Evolutionary conservation across 176 grass and related monocot species (phyloP), one percentile per base, ranked within the genome.

Genomic region (Thalia dealbata): DNA sequence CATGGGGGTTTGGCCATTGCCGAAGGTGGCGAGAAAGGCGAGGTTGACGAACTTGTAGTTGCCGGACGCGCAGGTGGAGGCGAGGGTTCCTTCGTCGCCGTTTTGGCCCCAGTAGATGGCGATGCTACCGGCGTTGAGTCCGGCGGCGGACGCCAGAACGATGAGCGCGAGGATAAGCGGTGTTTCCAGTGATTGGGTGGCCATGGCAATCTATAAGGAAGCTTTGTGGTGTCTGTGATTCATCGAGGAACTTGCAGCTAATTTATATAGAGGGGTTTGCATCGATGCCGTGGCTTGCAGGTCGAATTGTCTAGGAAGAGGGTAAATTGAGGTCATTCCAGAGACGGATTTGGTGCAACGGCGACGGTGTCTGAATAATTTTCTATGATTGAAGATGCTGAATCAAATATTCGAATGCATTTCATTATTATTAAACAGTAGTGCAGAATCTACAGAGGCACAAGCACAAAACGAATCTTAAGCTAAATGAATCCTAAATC

Each of bases 81-180:
- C 78, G 16, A 95, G 82, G 76, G 61, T 83, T 23, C 87, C 87
- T 45, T 89, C 87, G 22, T 73, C 38, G 80, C 83, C 77, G 46
- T 86, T 73, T 61, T 89, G 83, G 80, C 87, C 87, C 83, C 87
- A 89, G 76, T 89, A 89, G 50, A 89, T 72, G 13, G 44, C 62
- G 10, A 84, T 84, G 54, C 70, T 51, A 18, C 82, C 86, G 14
- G 70, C 79, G 18, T 71, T 60, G 24, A 18, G 64, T 0, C 12
- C 14, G 24, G 54, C 12, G 41, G 76, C 6, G 0, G 54, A 73
- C 12, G 74, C 73, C 25, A 59, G 14, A 0, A 84, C 13, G 73
- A 84, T 26, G 24, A 76, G 32, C 43, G 41, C 43, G 50, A 81
- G 27, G 73, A 76, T 22, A 48, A 60, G 29, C 1, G 26, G 10